These are phyloP conservation scores for Phycomyces blakesleeanus DNA, from an alignment of 192 early-diverging fungal species.

Conservation along the genomic window DNA sequence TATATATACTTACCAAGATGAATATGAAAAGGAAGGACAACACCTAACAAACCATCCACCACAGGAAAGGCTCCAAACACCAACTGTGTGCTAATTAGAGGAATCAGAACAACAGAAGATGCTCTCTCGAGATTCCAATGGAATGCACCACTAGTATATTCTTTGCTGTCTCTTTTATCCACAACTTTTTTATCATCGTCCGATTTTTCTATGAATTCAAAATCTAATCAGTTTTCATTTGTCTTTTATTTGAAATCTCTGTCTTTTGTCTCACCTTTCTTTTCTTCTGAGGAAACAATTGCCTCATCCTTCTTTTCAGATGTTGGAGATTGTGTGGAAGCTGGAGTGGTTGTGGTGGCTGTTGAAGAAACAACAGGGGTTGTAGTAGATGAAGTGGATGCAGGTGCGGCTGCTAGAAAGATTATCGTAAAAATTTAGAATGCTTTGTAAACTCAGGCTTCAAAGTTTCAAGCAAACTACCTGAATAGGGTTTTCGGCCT, in stretches of 20 bases:
- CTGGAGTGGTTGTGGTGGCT: background rate
- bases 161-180: slow-evolving; percentile 4
- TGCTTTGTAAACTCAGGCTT: background rate
- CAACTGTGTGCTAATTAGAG: slow-evolving; percentile 70
- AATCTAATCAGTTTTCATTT: background rate
- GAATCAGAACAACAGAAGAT: slow-evolving; percentile 66
- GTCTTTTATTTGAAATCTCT: too few relatives aligned
- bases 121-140: slow-evolving; percentile 96
- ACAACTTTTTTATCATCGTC: background rate
- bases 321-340: background rate
- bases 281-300: background rate
- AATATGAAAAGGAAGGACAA: slow-evolving; percentile 84
- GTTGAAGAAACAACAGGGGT: background rate
- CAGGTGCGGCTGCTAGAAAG: background rate
- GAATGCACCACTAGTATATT: slow-evolving; percentile 64
- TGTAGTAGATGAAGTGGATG: background rate
- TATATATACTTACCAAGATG: slow-evolving; percentile 62
- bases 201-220: background rate
- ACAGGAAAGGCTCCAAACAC: slow-evolving; percentile 78
- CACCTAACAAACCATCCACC: slow-evolving; percentile 85
- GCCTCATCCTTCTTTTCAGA: background rate
- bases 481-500: too few relatives aligned
- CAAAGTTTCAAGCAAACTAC: too few relatives aligned
- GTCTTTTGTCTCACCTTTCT: background rate
- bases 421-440: background rate